phyloP scores from a whole-genome alignment of 1,139 yeast species.

The Blastobotrys buckinghamii region DNA sequence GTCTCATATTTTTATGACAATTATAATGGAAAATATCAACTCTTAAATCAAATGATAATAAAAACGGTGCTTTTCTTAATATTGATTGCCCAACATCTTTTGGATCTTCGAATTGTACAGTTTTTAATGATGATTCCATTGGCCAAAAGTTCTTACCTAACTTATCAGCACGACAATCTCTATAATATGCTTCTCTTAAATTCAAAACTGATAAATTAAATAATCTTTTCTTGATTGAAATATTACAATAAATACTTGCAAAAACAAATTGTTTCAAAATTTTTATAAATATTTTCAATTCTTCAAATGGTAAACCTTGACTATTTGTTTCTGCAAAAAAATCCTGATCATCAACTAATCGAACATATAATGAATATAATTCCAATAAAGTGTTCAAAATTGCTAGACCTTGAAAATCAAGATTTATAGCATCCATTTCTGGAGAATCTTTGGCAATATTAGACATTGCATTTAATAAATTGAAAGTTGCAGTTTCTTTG shows the following conservation, averaged over 20 bases:
- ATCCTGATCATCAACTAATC: constrained; percentile 68
- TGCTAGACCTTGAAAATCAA: background rate
- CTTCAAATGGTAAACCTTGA: constrained; percentile 39
- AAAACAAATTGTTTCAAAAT: constrained; percentile 49
- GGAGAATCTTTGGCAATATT: background rate
- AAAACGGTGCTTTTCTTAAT: constrained; percentile 65
- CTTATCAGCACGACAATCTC: constrained; percentile 62
- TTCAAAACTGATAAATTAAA: constrained; percentile 41
- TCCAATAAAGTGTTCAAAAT: background rate
- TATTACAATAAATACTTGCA: constrained; percentile 21
- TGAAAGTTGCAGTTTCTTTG: constrained; percentile 15
- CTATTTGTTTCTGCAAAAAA: constrained; percentile 28
- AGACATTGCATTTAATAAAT: background rate
- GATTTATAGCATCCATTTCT: background rate
- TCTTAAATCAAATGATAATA: constrained; percentile 67
- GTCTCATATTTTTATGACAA: background rate
- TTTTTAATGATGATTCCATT: constrained; percentile 24
- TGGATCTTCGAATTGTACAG: constrained; percentile 7
- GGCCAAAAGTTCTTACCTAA: constrained; percentile 56
- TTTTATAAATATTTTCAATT: constrained; percentile 39
- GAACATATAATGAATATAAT: constrained; percentile 39
- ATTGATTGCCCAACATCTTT: constrained; percentile 30
- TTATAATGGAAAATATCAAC: constrained; percentile 67
- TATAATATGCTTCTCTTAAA: constrained; percentile 60
- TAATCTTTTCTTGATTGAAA: constrained; percentile 14